Conservation (phyloP, 148 eudicot genomes). For the Nepenthes gracilis region DNA sequence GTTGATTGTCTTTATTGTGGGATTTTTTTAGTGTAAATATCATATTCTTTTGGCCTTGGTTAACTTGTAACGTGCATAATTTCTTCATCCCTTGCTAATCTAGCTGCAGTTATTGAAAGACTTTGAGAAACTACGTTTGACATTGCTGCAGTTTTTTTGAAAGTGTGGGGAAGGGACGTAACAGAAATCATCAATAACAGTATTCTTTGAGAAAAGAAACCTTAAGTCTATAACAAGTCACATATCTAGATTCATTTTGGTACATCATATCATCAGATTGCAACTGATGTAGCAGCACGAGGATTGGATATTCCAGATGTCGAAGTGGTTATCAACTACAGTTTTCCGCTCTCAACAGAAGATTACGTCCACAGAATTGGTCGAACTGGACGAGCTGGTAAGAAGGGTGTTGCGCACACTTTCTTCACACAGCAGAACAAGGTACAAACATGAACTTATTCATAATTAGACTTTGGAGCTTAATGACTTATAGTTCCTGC, state of each 20-base stretch:
- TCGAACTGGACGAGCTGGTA: conserved; percentile 98
- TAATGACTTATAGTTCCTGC: not conserved
- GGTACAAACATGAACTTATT: conserved; percentile 21
- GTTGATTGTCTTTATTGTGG: too few species aligned
- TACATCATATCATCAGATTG: conserved; percentile 46
- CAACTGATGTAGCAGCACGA: conserved; percentile 98
- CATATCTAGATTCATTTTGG: not conserved
- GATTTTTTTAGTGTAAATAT: too few species aligned
- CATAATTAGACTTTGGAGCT: not conserved
- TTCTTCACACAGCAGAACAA: conserved; percentile 91
- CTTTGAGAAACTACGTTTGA: too few species aligned
- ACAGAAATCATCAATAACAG: too few species aligned
- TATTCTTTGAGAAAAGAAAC: too few species aligned
- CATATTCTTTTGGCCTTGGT: too few species aligned
- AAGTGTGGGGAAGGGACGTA: too few species aligned
- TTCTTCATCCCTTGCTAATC: too few species aligned
- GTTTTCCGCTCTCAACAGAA: conserved; percentile 95
- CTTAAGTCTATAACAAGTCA: too few species aligned
- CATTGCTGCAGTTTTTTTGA: too few species aligned
- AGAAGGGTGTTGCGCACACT: conserved; percentile 98
- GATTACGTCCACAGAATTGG: conserved; percentile 99
- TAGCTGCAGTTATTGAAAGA: too few species aligned
- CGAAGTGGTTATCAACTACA: conserved; percentile 92
- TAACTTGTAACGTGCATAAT: too few species aligned
- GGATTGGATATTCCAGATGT: conserved; percentile 99